Base-by-base conservation (phyloP, 371 early-diverging fungal species). In the Mucor ambiguus region DNA sequence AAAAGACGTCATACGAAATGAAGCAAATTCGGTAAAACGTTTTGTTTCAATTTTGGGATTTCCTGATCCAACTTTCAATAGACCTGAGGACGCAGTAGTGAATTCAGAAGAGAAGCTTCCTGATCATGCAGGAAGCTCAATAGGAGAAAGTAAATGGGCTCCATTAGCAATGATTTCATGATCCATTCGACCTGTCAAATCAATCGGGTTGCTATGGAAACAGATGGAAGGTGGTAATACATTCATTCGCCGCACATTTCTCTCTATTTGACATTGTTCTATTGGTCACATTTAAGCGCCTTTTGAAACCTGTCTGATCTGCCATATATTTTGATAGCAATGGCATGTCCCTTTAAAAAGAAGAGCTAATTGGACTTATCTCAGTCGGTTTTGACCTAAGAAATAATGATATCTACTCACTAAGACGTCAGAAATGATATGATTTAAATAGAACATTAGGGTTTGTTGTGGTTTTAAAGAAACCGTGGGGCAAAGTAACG, bases 1-100 rank as follows among this genome's bases (percentile, higher is more conserved):
- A 56, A 56, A 56, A 56, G 56, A 56, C 56, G 56, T 56, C 56
- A 56, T 56, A 56, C 32, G 56, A 24, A 52, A 52, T 52, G 26
- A 26, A 52, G 52, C 52, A 52, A 24, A 48, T 41, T 52, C 52
- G 52, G 52, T 52, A 52, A 52, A 52, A 52, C 52, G 24, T 52
- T 52, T 28, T 28, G 52, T 20, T 14, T 4, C 28, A 26, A 28
- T 28, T 52, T 12, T 52, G 52, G 7, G 16, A 16, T 52, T 52
- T 52, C 28, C 11, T 52, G 10, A 26, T 28, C 41, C 41, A 41
- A 18, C 41, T 18, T 28, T 28, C 14, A 52, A 12, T 52, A 0
- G 12, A 28, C 28, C 16, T 3, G 14, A 52, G 4, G 0, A 28
- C 4, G 16, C 0, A 26, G 7, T 3, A 24, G 2, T 22, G 24